Base-by-base conservation (phyloP, 108 stramenopile species). In the Cyclotella baltica region DNA sequence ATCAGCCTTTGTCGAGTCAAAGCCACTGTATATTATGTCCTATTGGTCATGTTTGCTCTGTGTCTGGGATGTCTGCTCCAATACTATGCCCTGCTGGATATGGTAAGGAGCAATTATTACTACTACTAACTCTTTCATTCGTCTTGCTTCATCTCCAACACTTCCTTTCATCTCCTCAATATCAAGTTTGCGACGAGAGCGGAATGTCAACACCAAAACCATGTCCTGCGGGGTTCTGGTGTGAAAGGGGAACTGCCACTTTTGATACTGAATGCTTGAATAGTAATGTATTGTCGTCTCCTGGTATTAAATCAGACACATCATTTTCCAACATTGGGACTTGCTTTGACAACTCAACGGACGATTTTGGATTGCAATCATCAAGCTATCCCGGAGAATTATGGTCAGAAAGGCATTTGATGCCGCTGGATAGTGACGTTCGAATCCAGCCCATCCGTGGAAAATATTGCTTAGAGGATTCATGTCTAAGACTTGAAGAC, bases 301-400 rank as follows among this genome's bases (percentile, higher is more conserved):
- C 4, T 18, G 29, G 1, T 18, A 67, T 67, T 1, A 47, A 47
- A 63, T 4, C 20, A 3, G 72, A 43, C 16, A 33, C 64, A 16
- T 69, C 56, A 9, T 58, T 57, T 62, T 68, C 78, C 20, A 78
- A 10, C 8, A 1, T 72, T 36, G 67, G 67, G 25, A 83, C 70
- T 22, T 96, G 95, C 83, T 94, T 90, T 85, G 87, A 88, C 55
- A 96, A 96, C 73, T 73, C 73, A 10, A 96, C 93, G 0, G 67
- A 76, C 67, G 86, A 81, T 43, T 81, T 80, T 77, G 86, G 86
- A 35, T 46, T 84, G 29, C 80, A 81, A 67, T 67, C 78, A 50
- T 81, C 78, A 30, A 65, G 68, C 9, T 67, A 59, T 55, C 79
- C 86, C 25, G 78, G 74, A 1, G 37, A 50, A 50, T 35, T 83